These are phyloP conservation scores for Ogataea saltuana DNA, from an alignment of 805 yeast species.

Conservation along the genomic window DNA sequence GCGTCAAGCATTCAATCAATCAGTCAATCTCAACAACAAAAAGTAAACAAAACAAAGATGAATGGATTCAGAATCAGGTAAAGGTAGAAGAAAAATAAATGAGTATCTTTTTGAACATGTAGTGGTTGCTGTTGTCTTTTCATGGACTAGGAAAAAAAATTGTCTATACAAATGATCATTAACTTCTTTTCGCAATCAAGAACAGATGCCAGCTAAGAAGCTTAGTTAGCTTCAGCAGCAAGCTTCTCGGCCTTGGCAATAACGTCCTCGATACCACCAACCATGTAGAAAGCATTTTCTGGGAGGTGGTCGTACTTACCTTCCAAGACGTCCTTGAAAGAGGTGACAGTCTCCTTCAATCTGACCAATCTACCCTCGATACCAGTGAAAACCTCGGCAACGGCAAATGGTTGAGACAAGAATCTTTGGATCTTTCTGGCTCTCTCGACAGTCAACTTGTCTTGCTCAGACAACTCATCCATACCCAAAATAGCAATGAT, in stretches of 20 bases:
- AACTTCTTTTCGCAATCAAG: slow-evolving; percentile 10
- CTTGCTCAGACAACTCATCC: slow-evolving; percentile 99
- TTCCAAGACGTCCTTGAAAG: slow-evolving; percentile 95
- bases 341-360: slow-evolving; percentile 89
- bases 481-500: slow-evolving; percentile 99
- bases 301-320: slow-evolving; percentile 99
- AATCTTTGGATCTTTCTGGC: slow-evolving; percentile 99
- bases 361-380: slow-evolving; percentile 97
- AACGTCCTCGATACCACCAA: slow-evolving; percentile 99
- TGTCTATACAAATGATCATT: slow-evolving; percentile 22
- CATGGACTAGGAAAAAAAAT: slow-evolving; percentile 18
- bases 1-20: slow-evolving; percentile 10
- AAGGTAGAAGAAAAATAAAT: slow-evolving; percentile 14
- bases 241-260: slow-evolving; percentile 98
- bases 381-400: slow-evolving; percentile 99
- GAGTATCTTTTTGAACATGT: slow-evolving; percentile 14
- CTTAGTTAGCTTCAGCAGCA: slow-evolving; percentile 85
- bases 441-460: slow-evolving; percentile 99
- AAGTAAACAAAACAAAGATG: slow-evolving; percentile 14
- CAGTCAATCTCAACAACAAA: slow-evolving; percentile 11
- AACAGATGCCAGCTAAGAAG: neutral
- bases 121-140: slow-evolving; percentile 17
- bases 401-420: slow-evolving; percentile 99
- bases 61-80: slow-evolving; percentile 20
- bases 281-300: slow-evolving; percentile 99